A percentile compares a stretch with the other conserved stretches of the same genome.
Conservation (phyloP, 768 basidiomycete species). For the Lactifluus subvellereus region DNA sequence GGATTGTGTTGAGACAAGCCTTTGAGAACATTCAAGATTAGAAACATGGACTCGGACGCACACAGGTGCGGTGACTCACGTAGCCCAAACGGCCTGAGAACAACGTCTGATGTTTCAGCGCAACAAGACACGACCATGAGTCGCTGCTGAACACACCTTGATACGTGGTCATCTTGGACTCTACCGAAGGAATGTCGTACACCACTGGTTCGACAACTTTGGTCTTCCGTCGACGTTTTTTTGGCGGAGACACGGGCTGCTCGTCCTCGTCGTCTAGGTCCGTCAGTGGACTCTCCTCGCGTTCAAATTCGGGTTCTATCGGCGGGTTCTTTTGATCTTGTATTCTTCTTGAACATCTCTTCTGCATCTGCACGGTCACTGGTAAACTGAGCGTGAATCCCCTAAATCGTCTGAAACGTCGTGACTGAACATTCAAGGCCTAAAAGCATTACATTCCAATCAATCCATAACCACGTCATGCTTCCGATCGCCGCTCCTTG, state of each 20-base stretch:
- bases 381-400: neutral
- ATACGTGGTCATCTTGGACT: conserved; percentile 61
- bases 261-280: conserved; percentile 22
- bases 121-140: conserved; percentile 22
- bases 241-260: conserved; percentile 6
- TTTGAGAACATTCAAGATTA: conserved; percentile 28
- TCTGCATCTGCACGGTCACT: neutral
- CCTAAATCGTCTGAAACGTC: neutral
- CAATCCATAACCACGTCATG: neutral
- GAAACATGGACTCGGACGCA: neutral
- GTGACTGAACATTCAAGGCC: neutral
- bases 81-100: conserved; percentile 22
- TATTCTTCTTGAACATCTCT: neutral
- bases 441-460: neutral
- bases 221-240: conserved; percentile 31
- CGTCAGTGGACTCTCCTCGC: conserved; percentile 24
- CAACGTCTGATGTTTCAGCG: neutral
- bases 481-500: neutral
- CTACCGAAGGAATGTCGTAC: conserved; percentile 68
- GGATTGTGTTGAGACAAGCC: conserved; percentile 81
- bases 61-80: neutral
- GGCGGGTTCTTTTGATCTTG: neutral
- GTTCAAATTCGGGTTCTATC: neutral
- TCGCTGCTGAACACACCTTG: conserved; percentile 44
- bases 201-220: conserved; percentile 42